phyloP scores from a whole-genome alignment of 2,329 filamentous ascomycete species.

The Daldinia eschscholtzii region DNA sequence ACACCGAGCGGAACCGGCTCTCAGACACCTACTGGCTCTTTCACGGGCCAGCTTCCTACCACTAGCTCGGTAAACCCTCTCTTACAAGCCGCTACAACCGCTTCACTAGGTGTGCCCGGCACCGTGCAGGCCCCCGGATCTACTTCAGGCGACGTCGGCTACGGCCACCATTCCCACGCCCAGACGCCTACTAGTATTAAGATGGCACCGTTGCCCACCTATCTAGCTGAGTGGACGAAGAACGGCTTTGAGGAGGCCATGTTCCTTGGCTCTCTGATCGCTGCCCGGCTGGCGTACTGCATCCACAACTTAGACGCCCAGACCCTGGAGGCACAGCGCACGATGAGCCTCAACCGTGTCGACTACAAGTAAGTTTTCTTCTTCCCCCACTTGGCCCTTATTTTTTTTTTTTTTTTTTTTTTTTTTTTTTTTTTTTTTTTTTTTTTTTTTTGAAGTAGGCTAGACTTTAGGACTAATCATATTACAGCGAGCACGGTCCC shows the following conservation, averaged over 20 bases:
- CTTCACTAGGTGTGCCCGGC: conserved; percentile 61
- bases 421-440: no score
- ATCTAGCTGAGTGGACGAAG: conserved; percentile 92
- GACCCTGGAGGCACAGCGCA: conserved; percentile 64
- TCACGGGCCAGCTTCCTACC: conserved; percentile 66
- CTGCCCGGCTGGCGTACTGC: conserved; percentile 73
- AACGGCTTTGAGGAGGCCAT: conserved; percentile 82
- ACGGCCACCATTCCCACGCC: conserved; percentile 68
- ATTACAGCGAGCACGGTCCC: conserved; percentile 34
- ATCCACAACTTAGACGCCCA: conserved; percentile 69
- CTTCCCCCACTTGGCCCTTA: background rate
- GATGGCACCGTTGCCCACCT: conserved; percentile 80
- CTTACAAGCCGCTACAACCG: conserved; percentile 88
- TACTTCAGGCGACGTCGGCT: conserved; percentile 57
- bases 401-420: background rate
- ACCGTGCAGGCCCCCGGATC: conserved; percentile 59
- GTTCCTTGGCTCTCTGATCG: conserved; percentile 90
- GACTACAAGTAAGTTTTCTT: conserved; percentile 68
- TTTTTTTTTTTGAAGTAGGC: background rate
- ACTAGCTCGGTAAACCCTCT: conserved; percentile 81
- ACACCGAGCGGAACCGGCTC: conserved; percentile 91
- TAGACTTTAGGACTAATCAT: conserved; percentile 3
- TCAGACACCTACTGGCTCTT: conserved; percentile 83
- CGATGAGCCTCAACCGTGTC: conserved; percentile 69
- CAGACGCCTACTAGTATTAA: conserved; percentile 89